Evolutionary conservation across 108 stramenopile species (phyloP), one percentile per base, ranked within the genome.

Genomic region (Conticribra weissflogii): DNA sequence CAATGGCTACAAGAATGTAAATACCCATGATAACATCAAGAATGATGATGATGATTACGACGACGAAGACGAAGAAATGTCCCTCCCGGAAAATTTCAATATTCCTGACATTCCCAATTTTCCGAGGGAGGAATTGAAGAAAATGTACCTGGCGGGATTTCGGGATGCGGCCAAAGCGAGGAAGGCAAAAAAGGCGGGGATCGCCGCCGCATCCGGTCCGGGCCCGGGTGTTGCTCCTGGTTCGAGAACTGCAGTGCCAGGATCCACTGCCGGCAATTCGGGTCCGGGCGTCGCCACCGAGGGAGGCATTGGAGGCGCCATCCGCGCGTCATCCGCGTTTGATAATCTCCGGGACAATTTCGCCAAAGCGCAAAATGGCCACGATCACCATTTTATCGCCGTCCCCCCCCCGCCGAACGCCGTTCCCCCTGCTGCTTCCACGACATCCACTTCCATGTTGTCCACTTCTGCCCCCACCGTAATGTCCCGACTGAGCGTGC

Each of bases 111-210:
- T 78, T 22, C 77, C 76, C 22, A 72, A 51, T 16, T 68, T 74
- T 5, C 84, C 84, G 63, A 72, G 87, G 27, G 92, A 88, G 54
- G 87, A 95, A 54, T 72, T 95, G 49, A 83, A 87, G 46, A 86
- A 88, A 55, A 92, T 92, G 91, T 95, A 95, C 28, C 60, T 95
- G 25, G 93, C 93, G 8, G 93, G 93, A 51, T 95, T 92, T 83
- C 71, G 84, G 19, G 91, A 89, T 46, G 93, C 90, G 28, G 56
- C 50, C 22, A 76, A 71, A 30, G 36, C 29, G 19, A 30, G 12
- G 24, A 58, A 31, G 30, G 54, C 33, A 24, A 27, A 56, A 22
- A 68, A 85, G 68, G 46, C 52, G 22, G 36, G 75, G 36, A n/a
- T n/a, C n/a, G n/a, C n/a, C n/a, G n/a, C n/a, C n/a, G n/a, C n/a